Evolutionary conservation across 2,329 filamentous ascomycete genomes (phyloP).

Genomic region (Colletotrichum brevisporum): DNA sequence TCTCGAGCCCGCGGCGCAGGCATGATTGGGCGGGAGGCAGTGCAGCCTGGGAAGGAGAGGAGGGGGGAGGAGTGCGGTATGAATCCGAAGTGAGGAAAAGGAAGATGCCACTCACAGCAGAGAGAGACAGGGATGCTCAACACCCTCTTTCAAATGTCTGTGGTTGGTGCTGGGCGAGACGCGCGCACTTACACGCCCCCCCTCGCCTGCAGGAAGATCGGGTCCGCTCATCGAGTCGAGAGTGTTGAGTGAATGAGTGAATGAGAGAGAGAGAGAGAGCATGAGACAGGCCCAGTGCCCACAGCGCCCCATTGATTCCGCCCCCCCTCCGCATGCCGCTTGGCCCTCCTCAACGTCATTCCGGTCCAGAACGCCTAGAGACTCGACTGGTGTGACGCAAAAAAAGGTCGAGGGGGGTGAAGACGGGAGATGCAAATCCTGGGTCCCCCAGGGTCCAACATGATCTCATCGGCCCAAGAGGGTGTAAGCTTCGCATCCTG

Average conservation of each 20-base stretch:
- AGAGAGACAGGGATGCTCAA: conserved; percentile 26
- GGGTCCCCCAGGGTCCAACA: conserved; percentile 42
- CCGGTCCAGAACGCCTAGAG: conserved; percentile 37
- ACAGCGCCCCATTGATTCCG: conserved; percentile 35
- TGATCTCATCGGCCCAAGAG: conserved; percentile 42
- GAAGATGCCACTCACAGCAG: background rate
- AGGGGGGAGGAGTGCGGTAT: conserved; percentile 9
- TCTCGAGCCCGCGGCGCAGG: conserved; percentile 19
- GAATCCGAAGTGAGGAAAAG: conserved; percentile 9
- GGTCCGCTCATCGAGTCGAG: conserved; percentile 19
- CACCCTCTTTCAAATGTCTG: conserved; percentile 12
- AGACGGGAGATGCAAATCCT: conserved; percentile 20
- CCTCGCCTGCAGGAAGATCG: conserved; percentile 30
- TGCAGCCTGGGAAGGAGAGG: too few relatives aligned
- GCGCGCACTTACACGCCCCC: conserved; percentile 5
- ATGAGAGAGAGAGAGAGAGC: background rate
- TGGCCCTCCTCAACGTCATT: conserved; percentile 48
- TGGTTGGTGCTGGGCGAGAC: background rate
- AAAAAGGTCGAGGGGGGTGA: conserved; percentile 25
- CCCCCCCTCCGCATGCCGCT: conserved; percentile 37
- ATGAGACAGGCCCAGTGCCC: conserved; percentile 36
- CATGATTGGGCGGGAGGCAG: conserved; percentile 23
- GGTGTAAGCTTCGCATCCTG: conserved; percentile 41
- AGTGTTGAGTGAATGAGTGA: too few relatives aligned
- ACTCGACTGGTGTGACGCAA: conserved; percentile 39